These are phyloP conservation scores for Lasiodiplodia citricola DNA, from an alignment of 2,329 filamentous ascomycete species.

Conservation along the genomic window DNA sequence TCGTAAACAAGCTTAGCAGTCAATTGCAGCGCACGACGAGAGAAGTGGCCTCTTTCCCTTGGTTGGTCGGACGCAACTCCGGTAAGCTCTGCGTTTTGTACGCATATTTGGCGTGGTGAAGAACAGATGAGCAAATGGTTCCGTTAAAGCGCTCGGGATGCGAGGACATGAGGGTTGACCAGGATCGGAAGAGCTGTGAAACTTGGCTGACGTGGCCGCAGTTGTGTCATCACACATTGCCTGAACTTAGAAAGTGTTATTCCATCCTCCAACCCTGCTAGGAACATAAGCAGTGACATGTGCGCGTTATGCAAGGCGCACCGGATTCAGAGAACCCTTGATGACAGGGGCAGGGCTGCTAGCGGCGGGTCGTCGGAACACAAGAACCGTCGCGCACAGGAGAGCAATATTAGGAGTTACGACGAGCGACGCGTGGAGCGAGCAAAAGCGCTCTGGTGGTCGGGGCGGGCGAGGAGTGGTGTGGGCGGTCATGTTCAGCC, in stretches of 20 bases:
- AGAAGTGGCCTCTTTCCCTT: background rate
- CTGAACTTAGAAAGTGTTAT: background rate
- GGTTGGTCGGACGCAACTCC: background rate
- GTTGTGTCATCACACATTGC: background rate
- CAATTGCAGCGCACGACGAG: background rate
- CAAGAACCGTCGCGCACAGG: background rate
- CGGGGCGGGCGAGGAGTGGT: background rate
- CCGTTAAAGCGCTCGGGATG: background rate
- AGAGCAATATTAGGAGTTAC: background rate
- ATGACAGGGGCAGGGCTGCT: background rate
- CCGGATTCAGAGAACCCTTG: background rate
- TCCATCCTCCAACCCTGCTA: background rate
- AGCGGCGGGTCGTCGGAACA: background rate
- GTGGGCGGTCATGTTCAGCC: conserved; percentile 10
- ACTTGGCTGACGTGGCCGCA: conserved; percentile 1
- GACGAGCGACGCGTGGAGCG: background rate
- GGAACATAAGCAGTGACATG: background rate
- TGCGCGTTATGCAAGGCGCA: background rate
- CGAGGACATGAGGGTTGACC: background rate
- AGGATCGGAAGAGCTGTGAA: background rate
- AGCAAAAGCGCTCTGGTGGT: background rate
- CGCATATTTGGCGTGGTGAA: background rate
- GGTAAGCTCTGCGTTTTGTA: background rate
- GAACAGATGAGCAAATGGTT: background rate
- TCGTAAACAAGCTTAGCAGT: background rate